phyloP scores from a whole-genome alignment of 352 stramenopile genomes.

The Phytophthora lateralis region DNA sequence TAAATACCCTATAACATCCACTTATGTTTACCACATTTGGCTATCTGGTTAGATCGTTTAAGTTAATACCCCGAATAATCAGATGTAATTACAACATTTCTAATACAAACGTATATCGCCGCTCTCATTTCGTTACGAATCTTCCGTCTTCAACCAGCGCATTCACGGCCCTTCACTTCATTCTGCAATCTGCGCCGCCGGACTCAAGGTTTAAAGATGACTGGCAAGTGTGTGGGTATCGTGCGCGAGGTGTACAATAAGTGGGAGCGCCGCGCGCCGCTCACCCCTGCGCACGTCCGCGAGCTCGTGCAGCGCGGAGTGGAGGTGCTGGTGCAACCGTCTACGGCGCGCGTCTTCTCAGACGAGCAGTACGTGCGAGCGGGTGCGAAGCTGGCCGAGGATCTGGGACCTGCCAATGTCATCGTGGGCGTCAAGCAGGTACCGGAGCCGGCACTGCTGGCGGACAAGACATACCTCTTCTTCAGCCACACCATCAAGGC shows the following conservation, averaged over 20 bases:
- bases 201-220: constrained; percentile 24
- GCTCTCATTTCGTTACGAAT: background rate
- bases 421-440: constrained; percentile 97
- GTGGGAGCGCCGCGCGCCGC: constrained; percentile 93
- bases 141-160: constrained; percentile 20
- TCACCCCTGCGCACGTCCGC: constrained; percentile 91
- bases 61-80: too few relatives aligned
- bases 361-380: constrained; percentile 92
- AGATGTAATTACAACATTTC: too few relatives aligned
- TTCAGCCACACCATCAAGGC: constrained; percentile 98
- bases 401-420: constrained; percentile 87
- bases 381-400: constrained; percentile 90
- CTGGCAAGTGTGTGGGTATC: constrained; percentile 86
- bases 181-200: constrained; percentile 17
- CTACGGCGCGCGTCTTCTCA: constrained; percentile 91
- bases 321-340: constrained; percentile 94
- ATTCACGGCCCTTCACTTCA: constrained; percentile 17
- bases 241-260: constrained; percentile 95
- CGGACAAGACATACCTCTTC: constrained; percentile 96
- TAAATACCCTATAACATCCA: too few relatives aligned
- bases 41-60: too few relatives aligned
- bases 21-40: too few relatives aligned
- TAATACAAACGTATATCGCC: too few relatives aligned
- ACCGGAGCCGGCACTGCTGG: constrained; percentile 75
- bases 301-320: constrained; percentile 82